Conservation (phyloP, 306 rosid species). For the Lotus japonicus region DNA sequence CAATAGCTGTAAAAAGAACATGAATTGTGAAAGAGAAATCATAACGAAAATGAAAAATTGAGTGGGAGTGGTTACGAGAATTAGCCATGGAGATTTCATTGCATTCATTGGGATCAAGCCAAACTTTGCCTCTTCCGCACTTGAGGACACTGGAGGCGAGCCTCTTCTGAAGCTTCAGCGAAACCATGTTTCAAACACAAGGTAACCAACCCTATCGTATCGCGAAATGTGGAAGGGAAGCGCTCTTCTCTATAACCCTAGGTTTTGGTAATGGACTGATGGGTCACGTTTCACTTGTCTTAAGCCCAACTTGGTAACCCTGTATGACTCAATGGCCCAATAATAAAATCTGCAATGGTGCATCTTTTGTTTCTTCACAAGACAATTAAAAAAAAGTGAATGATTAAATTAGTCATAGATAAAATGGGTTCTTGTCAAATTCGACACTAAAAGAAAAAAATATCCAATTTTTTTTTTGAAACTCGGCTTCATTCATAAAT, state of each 20-base stretch:
- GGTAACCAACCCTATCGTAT: constrained; percentile 23
- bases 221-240: not conserved
- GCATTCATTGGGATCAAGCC: constrained; percentile 96
- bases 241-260: constrained; percentile 35
- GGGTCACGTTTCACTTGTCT: not conserved
- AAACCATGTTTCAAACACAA: constrained; percentile 52
- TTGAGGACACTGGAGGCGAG: constrained; percentile 90
- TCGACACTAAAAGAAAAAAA: too few relatives aligned
- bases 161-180: constrained; percentile 93
- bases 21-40: too few relatives aligned
- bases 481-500: too few relatives aligned
- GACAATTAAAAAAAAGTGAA: too few relatives aligned
- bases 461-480: too few relatives aligned
- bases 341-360: not conserved
- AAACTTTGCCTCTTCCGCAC: constrained; percentile 93
- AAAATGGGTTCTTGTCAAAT: too few relatives aligned
- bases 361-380: too few relatives aligned
- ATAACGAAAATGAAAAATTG: too few relatives aligned
- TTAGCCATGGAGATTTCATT: constrained; percentile 98
- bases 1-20: too few relatives aligned
- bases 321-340: not conserved
- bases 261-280: constrained; percentile 23
- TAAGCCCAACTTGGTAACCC: not conserved
- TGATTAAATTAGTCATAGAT: too few relatives aligned
- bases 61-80: constrained; percentile 47